These are phyloP conservation scores for Eragrostis curvula DNA, from an alignment of 176 grass and related monocot genomes.

Conservation along the genomic window DNA sequence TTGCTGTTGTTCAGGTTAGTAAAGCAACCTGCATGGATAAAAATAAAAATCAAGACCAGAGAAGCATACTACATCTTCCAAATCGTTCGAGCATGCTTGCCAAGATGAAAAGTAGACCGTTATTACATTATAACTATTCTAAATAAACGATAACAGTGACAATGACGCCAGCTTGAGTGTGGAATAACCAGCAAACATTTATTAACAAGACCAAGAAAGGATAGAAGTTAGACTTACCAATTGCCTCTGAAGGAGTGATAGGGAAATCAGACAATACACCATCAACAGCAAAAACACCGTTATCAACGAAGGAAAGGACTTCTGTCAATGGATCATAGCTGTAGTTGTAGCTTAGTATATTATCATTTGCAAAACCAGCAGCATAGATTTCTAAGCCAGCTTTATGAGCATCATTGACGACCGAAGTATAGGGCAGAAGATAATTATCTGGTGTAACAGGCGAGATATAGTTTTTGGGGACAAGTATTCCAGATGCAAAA, in stretches of 20 bases:
- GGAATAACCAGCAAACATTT: not conserved
- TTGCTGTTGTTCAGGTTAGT: constrained; percentile 69
- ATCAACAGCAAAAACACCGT: constrained; percentile 79
- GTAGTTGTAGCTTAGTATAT: constrained; percentile 78
- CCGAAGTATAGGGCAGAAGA: constrained; percentile 42
- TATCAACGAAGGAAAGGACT: constrained; percentile 66
- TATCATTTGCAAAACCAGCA: constrained; percentile 76
- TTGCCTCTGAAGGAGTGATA: constrained; percentile 63
- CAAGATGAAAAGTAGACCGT: constrained; percentile 22
- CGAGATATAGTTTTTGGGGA: constrained; percentile 82
- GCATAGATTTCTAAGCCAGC: constrained; percentile 79
- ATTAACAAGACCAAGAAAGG: not conserved
- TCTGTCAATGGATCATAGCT: constrained; percentile 90
- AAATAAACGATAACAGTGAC: constrained; percentile 1
- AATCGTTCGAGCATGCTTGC: not conserved
- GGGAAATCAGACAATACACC: constrained; percentile 85
- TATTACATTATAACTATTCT: not conserved
- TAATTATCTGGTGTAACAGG: constrained; percentile 73
- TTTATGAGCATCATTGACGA: constrained; percentile 83
- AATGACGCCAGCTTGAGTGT: not conserved
- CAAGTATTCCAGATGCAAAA: constrained; percentile 88
- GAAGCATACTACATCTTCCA: not conserved
- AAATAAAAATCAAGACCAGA: constrained; percentile 14
- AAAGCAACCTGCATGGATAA: constrained; percentile 68
- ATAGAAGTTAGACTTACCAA: constrained; percentile 55